These are phyloP conservation scores for Chlorella sp. DNA, from an alignment of 139 green algal genomes.

Conservation along the genomic window DNA sequence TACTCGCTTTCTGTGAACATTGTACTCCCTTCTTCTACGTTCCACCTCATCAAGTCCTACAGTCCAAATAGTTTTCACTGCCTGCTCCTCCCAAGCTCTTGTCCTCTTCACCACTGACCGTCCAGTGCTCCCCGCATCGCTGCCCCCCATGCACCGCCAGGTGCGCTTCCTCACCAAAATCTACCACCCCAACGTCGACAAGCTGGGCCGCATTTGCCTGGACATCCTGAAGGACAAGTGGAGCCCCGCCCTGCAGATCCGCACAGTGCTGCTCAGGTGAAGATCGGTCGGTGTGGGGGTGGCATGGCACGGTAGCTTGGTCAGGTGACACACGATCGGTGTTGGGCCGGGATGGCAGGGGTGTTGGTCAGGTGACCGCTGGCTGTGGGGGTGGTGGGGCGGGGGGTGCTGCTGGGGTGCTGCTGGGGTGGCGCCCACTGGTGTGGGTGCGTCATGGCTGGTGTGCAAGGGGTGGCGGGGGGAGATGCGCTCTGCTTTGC, in stretches of 20 bases:
- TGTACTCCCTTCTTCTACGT: background rate
- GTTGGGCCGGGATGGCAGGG: no score
- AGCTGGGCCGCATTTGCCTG: constrained; percentile 98
- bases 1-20: no score
- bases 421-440: no score
- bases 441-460: background rate
- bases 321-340: no score
- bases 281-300: background rate
- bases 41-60: no score
- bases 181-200: constrained; percentile 99
- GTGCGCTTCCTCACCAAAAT: constrained; percentile 99
- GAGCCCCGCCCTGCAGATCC: constrained; percentile 98
- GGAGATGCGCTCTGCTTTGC: background rate
- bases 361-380: no score
- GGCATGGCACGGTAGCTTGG: no score
- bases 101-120: background rate
- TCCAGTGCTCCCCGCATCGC: background rate
- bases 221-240: constrained; percentile 99
- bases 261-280: constrained; percentile 95
- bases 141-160: constrained; percentile 41
- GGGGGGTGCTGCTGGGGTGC: background rate
- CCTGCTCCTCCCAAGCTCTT: background rate
- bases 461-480: background rate
- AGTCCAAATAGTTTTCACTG: background rate
- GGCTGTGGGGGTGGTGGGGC: no score